Evolutionary conservation across 208 protist genomes (phyloP), one percentile per base, ranked within the genome.

Genomic region (Crithidia fasciculata): DNA sequence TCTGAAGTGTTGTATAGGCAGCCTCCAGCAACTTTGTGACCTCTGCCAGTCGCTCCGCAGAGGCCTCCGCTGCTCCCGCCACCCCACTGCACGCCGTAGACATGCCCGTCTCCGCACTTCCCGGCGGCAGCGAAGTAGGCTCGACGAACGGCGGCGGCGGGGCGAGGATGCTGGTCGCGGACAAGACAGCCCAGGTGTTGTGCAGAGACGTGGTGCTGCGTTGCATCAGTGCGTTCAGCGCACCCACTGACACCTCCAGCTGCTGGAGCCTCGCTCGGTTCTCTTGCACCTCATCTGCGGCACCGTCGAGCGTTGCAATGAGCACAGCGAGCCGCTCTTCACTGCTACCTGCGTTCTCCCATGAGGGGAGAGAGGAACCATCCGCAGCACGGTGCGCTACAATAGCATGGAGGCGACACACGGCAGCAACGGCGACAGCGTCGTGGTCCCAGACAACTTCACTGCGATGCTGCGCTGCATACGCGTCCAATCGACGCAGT

Each of bases 361-460:
- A 28, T 28, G 28, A 28, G 28, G 6, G 18, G 16, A n/a, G n/a
- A 13, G 13, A 19, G 13, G 60, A 37, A 13, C 16, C 2, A 5
- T 39, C 6, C 4, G 8, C 12, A 4, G 8, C 37, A 13, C n/a
- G 5, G 36, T 9, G 2, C 13, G 44, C 10, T 15, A 67, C 8
- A 3, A 47, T 10, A 13, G 19, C 8, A 12, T 36, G n/a, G 7
- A 67, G 49, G 28, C 19, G 2, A 8, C 16, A n/a, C 15, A 44
- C 19, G 0, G 62, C 62, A 37, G 47, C 18, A 2, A 67, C 49
- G 4, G 62, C 49, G 2, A 55, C 8, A 5, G 62, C 12, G 15
- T 67, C 62, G 36, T 56, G 54, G 62, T 57, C 18, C 62, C 62
- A 67, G 9, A 67, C 19, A 4, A 56, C 49, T 9, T 56, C 49